These are phyloP conservation scores for Sarocladiaceae sp. DNA, from an alignment of 2,329 filamentous ascomycete genomes.

Conservation along the genomic window DNA sequence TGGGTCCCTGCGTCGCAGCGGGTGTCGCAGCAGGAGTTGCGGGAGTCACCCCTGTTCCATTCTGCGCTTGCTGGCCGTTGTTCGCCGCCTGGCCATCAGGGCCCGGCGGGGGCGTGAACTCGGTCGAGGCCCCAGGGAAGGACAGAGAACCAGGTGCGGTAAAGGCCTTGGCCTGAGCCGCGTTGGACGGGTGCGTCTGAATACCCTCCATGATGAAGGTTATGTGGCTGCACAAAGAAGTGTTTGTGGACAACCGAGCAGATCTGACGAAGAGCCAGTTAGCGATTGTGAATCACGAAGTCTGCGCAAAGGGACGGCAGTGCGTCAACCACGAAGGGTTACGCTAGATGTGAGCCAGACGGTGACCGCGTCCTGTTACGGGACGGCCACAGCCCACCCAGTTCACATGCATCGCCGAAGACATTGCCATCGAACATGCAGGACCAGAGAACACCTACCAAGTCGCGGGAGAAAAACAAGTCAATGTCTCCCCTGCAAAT, in stretches of 20 bases:
- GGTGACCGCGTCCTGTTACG: no score
- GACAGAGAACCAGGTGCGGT: constrained; percentile 89
- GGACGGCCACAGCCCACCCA: no score
- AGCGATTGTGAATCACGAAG: constrained; percentile 16
- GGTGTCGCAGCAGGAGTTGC: constrained; percentile 90
- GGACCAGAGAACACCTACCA: constrained; percentile 47
- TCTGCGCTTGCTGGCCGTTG: constrained; percentile 53
- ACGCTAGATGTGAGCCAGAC: no score
- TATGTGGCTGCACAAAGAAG: constrained; percentile 13
- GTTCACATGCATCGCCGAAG: no score
- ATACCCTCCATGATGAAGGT: constrained; percentile 73
- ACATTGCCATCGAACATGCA: no score
- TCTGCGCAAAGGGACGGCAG: no score
- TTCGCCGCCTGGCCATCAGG: constrained; percentile 37
- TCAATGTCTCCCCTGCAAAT: constrained; percentile 85
- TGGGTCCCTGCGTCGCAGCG: constrained; percentile 74
- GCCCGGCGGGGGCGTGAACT: constrained; percentile 76
- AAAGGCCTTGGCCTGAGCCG: constrained; percentile 92
- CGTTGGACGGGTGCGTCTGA: constrained; percentile 86
- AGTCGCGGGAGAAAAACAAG: constrained; percentile 89
- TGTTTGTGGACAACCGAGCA: constrained; percentile 23
- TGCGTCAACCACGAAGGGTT: no score
- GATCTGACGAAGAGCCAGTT: constrained; percentile 25
- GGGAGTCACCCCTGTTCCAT: constrained; percentile 79
- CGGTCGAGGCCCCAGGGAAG: constrained; percentile 79